These are phyloP conservation scores for Acacia pycnantha DNA, from an alignment of 331 rosid genomes.

Conservation along the genomic window DNA sequence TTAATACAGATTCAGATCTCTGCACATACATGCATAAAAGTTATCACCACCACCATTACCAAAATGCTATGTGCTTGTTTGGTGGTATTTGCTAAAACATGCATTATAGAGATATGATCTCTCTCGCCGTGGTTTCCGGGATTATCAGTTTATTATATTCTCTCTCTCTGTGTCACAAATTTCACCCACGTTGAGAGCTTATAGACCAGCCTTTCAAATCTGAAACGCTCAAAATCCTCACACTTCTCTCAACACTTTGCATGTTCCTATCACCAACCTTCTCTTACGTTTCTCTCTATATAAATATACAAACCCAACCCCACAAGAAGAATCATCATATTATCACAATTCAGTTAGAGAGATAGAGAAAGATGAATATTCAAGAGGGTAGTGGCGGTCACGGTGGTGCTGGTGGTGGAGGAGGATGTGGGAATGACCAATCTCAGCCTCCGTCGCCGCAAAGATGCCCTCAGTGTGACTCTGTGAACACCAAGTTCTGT, in stretches of 20 bases:
- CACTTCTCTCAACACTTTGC: constrained; percentile 27
- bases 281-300: constrained; percentile 9
- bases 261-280: constrained; percentile 16
- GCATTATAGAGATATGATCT: not conserved
- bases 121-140: constrained; percentile 41
- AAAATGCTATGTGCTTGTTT: not conserved
- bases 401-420: not conserved
- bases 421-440: constrained; percentile 8
- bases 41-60: not conserved
- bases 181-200: constrained; percentile 38
- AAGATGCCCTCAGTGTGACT: constrained; percentile 16
- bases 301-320: constrained; percentile 28
- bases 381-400: not conserved
- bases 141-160: constrained; percentile 21
- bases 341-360: not conserved
- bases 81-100: constrained; percentile 15
- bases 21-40: not conserved
- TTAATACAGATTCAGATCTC: not conserved
- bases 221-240: constrained; percentile 22
- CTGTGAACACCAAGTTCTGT: constrained; percentile 16
- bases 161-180: constrained; percentile 7
- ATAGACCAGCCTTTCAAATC: not conserved
- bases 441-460: not conserved
- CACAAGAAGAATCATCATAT: not conserved
- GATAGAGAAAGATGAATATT: not conserved